phyloP scores from a whole-genome alignment of 1,284 basidiomycete genomes.

The Tilletia walkeri region DNA sequence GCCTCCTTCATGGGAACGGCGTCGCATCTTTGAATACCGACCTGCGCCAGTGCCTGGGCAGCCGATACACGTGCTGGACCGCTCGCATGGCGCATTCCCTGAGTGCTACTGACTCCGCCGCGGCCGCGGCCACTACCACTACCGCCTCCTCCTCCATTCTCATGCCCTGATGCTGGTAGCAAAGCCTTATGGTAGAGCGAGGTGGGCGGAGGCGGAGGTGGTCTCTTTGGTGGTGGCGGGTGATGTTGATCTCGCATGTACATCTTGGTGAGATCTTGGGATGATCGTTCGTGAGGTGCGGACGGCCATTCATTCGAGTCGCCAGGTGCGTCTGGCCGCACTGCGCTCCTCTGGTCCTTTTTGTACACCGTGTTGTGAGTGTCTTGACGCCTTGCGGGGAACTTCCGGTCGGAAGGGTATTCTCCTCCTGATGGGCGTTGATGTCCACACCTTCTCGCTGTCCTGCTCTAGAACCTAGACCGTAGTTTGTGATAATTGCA shows the following conservation, averaged over 20 bases:
- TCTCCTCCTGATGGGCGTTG: too few species aligned
- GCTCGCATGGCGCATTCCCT: too few species aligned
- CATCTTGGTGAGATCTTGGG: background rate
- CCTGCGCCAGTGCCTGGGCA: constrained; percentile 6
- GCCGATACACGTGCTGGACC: background rate
- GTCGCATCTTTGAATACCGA: constrained; percentile 1
- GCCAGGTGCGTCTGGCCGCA: background rate
- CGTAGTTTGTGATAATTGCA: too few species aligned
- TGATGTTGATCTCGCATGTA: background rate
- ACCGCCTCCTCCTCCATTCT: background rate
- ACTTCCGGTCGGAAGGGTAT: too few species aligned
- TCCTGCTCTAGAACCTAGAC: too few species aligned
- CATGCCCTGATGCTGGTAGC: background rate
- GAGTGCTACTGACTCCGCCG: too few species aligned
- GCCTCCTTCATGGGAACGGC: constrained; percentile 1
- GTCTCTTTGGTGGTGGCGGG: background rate
- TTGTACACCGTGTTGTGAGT: too few species aligned
- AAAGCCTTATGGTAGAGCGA: background rate
- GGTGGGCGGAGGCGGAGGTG: constrained; percentile 6
- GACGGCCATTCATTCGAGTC: constrained; percentile 1
- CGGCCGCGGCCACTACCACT: too few species aligned
- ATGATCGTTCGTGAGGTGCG: background rate
- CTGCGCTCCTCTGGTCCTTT: background rate
- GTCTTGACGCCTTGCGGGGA: too few species aligned
- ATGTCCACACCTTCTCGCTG: too few species aligned